Evolutionary conservation across 495 filamentous ascomycete genomes (phyloP).

Genomic region (Sabuloglossum arenarium): DNA sequence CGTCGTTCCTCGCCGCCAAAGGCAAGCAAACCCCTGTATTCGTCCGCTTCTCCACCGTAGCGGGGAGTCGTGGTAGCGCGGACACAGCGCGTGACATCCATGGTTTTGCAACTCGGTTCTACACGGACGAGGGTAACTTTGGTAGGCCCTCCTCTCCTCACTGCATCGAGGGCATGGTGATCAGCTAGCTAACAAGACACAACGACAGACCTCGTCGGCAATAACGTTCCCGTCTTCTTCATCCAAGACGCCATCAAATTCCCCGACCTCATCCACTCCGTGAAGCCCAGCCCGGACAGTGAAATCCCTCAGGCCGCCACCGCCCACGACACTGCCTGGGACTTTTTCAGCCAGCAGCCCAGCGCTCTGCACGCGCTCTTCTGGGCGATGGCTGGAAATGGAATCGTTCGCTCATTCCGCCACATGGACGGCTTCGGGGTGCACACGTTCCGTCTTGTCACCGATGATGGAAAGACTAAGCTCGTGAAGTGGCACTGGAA

Average conservation of each 20-base stretch:
- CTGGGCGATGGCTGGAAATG: constrained; percentile 51
- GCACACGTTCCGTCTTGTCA: constrained; percentile 23
- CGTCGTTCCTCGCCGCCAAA: constrained; percentile 20
- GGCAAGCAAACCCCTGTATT: constrained; percentile 56
- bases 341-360: constrained; percentile 46
- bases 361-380: constrained; percentile 50
- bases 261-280: constrained; percentile 54
- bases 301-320: constrained; percentile 24
- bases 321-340: constrained; percentile 28
- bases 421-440: constrained; percentile 48
- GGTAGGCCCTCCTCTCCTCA: neutral
- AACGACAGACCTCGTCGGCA: constrained; percentile 47
- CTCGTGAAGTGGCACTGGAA: constrained; percentile 27
- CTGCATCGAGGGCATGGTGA: no score
- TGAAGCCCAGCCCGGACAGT: constrained; percentile 54
- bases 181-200: no score
- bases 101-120: constrained; percentile 49
- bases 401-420: constrained; percentile 42
- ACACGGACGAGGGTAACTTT: constrained; percentile 54
- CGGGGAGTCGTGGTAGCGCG: constrained; percentile 44
- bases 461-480: constrained; percentile 20
- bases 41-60: constrained; percentile 55
- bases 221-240: constrained; percentile 63
- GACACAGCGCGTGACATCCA: constrained; percentile 56
- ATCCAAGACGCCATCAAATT: constrained; percentile 58